Conservation (phyloP, 2,329 filamentous ascomycete species). For the Penicillium sp. region DNA sequence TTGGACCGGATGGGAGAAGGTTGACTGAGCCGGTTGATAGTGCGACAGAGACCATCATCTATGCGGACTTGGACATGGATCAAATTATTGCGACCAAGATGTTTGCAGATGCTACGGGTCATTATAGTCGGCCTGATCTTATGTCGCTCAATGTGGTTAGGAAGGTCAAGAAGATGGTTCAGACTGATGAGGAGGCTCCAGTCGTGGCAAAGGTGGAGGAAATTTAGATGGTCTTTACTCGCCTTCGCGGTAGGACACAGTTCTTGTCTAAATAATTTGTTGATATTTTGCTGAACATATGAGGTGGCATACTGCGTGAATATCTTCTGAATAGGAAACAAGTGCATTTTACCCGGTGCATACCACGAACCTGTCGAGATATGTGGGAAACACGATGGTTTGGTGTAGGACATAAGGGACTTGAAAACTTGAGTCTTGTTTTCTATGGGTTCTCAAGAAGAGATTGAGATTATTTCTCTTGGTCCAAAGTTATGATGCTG, state of each 20-base stretch:
- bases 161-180: not conserved
- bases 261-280: too few relatives aligned
- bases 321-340: too few relatives aligned
- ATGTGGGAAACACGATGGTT: too few relatives aligned
- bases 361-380: too few relatives aligned
- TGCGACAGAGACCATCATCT: conserved; percentile 46
- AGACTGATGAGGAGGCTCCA: not conserved
- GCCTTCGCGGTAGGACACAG: too few relatives aligned
- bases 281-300: not conserved
- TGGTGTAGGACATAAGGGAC: too few relatives aligned
- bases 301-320: too few relatives aligned
- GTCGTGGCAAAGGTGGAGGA: not conserved
- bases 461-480: too few relatives aligned
- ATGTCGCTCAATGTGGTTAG: not conserved
- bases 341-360: too few relatives aligned
- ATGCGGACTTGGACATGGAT: conserved; percentile 47
- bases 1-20: conserved; percentile 50
- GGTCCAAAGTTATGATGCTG: too few relatives aligned
- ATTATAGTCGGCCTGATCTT: conserved; percentile 10
- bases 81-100: conserved; percentile 33
- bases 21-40: conserved; percentile 38
- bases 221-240: not conserved
- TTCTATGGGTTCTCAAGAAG: too few relatives aligned
- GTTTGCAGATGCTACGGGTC: conserved; percentile 9
- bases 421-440: too few relatives aligned